Evolutionary conservation across 495 filamentous ascomycete species (phyloP).

Genomic region (Tuber aestivum): DNA sequence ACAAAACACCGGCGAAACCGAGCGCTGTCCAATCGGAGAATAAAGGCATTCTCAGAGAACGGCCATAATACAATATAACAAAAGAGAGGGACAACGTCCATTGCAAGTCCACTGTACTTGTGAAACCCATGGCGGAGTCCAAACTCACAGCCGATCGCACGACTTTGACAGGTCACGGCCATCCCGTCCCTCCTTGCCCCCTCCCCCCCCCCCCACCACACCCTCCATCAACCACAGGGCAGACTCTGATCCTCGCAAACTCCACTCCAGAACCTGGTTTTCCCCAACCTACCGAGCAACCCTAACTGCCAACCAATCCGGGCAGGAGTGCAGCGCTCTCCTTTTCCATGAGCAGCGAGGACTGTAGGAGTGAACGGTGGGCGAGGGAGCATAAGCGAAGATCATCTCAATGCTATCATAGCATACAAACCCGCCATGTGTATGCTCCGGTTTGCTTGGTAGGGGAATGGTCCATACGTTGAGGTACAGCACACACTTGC

Average conservation of each 20-base stretch:
- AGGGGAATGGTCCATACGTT: background rate
- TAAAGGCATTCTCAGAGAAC: background rate
- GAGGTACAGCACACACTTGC: constrained; percentile 4
- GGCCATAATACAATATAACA: background rate
- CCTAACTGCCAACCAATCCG: background rate
- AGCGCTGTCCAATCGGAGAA: background rate
- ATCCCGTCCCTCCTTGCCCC: background rate
- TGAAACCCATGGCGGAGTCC: constrained; percentile 3
- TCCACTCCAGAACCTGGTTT: background rate
- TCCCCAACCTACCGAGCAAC: background rate
- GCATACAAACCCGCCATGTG: constrained; percentile 1
- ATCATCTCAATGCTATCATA: background rate
- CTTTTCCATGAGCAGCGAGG: background rate
- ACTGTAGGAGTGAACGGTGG: background rate
- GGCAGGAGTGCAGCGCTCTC: background rate
- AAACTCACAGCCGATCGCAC: constrained; percentile 1
- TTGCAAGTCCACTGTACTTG: background rate
- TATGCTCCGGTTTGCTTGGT: background rate
- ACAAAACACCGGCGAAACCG: background rate
- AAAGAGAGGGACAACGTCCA: background rate
- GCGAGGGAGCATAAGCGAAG: background rate
- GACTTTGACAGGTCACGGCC: background rate
- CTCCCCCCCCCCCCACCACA: constrained; percentile 1
- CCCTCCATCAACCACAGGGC: constrained; percentile 1
- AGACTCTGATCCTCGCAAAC: background rate